Percentiles rank a stretch among this genome's conserved stretches.
These are phyloP conservation scores for Cyclanthera cordifolia DNA, from an alignment of 306 rosid species.

Conservation along the genomic window DNA sequence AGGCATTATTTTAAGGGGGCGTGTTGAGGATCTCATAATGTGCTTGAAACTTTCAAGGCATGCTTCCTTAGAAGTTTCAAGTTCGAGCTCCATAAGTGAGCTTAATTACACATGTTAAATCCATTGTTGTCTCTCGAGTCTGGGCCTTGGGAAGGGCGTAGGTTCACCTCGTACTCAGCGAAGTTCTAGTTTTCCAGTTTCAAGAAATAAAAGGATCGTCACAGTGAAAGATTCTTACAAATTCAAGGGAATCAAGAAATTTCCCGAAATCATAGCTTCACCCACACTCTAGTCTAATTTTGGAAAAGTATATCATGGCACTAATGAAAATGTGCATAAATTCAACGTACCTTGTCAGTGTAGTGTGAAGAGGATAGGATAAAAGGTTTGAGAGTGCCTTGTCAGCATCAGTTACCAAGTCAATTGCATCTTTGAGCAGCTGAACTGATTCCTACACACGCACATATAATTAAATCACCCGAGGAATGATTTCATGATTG, in stretches of 20 bases:
- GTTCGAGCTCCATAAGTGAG: too few relatives aligned
- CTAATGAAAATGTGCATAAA: neutral
- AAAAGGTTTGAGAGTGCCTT: conserved; percentile 62
- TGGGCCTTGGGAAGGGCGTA: too few relatives aligned
- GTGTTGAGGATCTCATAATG: too few relatives aligned
- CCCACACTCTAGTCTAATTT: neutral
- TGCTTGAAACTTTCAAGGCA: too few relatives aligned
- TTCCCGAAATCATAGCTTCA: neutral
- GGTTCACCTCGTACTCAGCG: too few relatives aligned
- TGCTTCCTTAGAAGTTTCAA: too few relatives aligned
- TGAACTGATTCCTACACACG: conserved; percentile 62
- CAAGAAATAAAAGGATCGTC: neutral
- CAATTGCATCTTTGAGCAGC: conserved; percentile 81
- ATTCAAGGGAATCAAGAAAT: neutral
- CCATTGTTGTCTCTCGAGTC: too few relatives aligned
- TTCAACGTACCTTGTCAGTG: conserved; percentile 47
- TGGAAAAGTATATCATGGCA: neutral
- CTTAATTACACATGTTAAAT: too few relatives aligned
- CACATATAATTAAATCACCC: conserved; percentile 7
- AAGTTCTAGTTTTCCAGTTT: too few relatives aligned
- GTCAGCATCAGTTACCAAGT: conserved; percentile 69
- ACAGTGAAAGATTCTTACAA: neutral
- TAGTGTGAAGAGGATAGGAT: conserved; percentile 62
- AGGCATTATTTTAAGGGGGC: too few relatives aligned
- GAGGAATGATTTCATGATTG: neutral